Percentiles rank a stretch among this genome's conserved stretches.
Evolutionary conservation across 139 green algal genomes (phyloP).

Genomic region (Nannochloris sp.): DNA sequence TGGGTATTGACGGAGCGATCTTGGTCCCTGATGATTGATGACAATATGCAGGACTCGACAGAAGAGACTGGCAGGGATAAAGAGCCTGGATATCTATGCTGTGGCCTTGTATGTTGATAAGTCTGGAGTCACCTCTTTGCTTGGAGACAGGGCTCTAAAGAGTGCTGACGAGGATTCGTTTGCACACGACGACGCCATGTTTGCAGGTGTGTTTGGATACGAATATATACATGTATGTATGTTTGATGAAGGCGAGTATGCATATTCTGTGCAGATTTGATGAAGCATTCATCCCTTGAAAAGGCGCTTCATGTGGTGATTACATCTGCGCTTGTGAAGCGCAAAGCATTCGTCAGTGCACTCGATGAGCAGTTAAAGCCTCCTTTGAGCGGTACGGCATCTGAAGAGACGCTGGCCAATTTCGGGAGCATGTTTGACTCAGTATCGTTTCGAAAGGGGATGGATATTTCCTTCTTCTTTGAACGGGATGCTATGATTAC

Average conservation of each 20-base stretch:
- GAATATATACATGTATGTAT: too few relatives aligned
- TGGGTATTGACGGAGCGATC: background rate
- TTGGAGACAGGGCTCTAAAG: background rate
- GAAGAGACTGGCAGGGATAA: conserved; percentile 13
- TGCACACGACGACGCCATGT: conserved; percentile 1
- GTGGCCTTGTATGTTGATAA: conserved; percentile 16
- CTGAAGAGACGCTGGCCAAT: background rate
- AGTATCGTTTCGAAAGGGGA: conserved; percentile 3
- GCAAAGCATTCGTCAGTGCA: conserved; percentile 5
- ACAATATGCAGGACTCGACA: background rate
- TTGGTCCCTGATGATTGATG: background rate
- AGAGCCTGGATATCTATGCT: conserved; percentile 16
- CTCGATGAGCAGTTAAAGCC: conserved; percentile 2
- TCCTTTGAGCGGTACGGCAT: background rate
- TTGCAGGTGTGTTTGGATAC: background rate
- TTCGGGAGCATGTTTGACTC: conserved; percentile 4
- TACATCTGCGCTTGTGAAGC: conserved; percentile 5
- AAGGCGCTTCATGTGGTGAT: conserved; percentile 2
- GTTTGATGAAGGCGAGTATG: too few relatives aligned
- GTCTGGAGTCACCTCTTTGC: background rate
- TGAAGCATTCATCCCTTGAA: background rate
- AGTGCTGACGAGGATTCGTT: background rate
- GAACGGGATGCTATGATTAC: background rate
- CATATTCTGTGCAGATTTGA: too few relatives aligned
- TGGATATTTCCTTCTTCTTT: conserved; percentile 10